These are phyloP conservation scores for Cupressus sempervirens DNA, from an alignment of 75 land plant species.

Conservation along the genomic window DNA sequence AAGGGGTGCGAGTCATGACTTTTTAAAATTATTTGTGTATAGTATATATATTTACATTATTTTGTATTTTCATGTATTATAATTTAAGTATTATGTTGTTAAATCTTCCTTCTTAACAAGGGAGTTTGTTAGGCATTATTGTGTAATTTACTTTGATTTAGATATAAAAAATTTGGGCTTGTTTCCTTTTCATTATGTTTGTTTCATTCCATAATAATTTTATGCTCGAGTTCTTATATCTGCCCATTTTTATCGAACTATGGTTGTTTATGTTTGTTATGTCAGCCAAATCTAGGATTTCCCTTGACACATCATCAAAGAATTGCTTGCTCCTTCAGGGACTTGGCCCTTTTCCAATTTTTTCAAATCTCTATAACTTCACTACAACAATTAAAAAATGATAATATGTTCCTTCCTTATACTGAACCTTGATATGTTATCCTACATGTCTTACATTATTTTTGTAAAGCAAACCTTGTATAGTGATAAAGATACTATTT, in stretches of 20 bases:
- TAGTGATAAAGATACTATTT: background rate
- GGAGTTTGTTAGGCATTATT: no score
- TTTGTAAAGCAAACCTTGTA: background rate
- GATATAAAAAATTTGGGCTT: background rate
- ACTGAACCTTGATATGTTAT: background rate
- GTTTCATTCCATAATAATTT: background rate
- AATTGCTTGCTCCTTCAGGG: no score
- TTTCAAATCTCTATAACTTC: slow-evolving; percentile 82
- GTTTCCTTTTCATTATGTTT: background rate
- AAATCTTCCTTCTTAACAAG: no score
- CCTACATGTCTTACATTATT: background rate
- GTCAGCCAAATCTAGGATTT: no score
- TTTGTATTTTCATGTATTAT: no score
- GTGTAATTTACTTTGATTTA: background rate
- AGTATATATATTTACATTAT: no score
- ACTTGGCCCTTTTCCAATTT: no score
- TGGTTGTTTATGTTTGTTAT: no score
- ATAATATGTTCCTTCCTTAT: slow-evolving; percentile 31
- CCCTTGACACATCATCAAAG: no score
- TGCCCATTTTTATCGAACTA: slow-evolving; percentile 2
- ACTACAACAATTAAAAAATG: slow-evolving; percentile 72
- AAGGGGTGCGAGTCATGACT: no score
- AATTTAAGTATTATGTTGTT: no score
- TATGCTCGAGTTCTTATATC: background rate
- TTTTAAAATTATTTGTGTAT: no score